A percentile compares a stretch with the other conserved stretches of the same genome.
Conservation (phyloP, 2,329 filamentous ascomycete genomes). For the Sarocladium strictum region DNA sequence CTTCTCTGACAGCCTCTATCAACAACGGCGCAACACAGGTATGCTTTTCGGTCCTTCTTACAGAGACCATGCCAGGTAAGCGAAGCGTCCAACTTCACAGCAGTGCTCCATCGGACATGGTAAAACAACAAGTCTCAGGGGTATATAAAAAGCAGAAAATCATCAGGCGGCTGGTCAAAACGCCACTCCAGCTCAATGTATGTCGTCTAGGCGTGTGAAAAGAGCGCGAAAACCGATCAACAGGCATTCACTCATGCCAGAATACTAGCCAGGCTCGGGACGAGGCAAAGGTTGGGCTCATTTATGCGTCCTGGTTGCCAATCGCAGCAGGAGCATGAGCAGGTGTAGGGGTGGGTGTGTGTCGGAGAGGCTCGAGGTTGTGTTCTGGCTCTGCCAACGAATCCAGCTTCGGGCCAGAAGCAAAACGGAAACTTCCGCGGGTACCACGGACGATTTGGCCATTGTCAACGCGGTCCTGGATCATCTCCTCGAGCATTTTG, state of each 20-base stretch:
- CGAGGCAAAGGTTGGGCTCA: not conserved
- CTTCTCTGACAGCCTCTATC: too few relatives aligned
- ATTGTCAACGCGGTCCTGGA: slow-evolving; percentile 76
- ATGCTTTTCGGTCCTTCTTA: not conserved
- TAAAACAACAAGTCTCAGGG: slow-evolving; percentile 1
- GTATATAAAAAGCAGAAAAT: slow-evolving; percentile 3
- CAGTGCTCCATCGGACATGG: slow-evolving; percentile 9
- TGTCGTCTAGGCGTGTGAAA: not conserved
- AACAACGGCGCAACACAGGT: not conserved
- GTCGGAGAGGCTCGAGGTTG: slow-evolving; percentile 33
- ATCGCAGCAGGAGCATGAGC: not conserved
- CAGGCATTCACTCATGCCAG: not conserved
- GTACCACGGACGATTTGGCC: slow-evolving; percentile 63
- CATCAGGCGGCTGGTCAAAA: not conserved
- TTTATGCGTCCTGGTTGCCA: not conserved
- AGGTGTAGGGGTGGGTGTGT: slow-evolving; percentile 25
- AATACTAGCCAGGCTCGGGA: slow-evolving; percentile 12
- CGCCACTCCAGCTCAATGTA: not conserved
- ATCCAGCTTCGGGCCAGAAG: slow-evolving; percentile 37
- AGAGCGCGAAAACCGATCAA: not conserved
- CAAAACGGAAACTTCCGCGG: slow-evolving; percentile 61
- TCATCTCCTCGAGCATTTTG: slow-evolving; percentile 92
- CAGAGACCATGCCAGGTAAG: not conserved
- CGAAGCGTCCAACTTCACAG: not conserved
- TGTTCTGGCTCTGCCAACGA: slow-evolving; percentile 26